Conservation (phyloP, 768 basidiomycete species). For the Suillus plorans region DNA sequence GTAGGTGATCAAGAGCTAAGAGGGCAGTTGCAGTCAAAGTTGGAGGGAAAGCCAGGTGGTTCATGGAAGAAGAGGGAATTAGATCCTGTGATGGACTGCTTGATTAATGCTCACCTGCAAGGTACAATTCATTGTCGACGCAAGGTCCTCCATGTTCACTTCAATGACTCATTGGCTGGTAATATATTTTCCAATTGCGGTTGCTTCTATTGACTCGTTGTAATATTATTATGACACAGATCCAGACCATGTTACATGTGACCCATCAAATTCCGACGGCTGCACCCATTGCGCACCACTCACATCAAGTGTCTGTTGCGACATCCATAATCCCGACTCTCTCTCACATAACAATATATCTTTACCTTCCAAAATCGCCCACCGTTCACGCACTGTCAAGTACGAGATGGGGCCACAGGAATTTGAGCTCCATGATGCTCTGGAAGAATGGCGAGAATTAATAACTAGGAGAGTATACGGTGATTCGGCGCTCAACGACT, state of each 20-base stretch:
- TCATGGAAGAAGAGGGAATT: neutral
- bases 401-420: neutral
- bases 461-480: neutral
- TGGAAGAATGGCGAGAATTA: neutral
- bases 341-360: neutral
- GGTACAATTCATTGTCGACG: neutral
- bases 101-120: neutral
- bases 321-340: neutral
- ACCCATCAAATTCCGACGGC: neutral
- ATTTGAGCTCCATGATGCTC: neutral
- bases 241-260: neutral
- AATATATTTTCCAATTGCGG: neutral
- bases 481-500: neutral
- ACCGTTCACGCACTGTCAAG: neutral
- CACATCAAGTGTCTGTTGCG: neutral
- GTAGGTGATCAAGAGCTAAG: neutral
- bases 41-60: neutral
- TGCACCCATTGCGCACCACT: neutral
- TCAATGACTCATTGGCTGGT: neutral
- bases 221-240: neutral
- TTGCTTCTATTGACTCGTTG: neutral
- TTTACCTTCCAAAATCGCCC: neutral
- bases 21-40: neutral
- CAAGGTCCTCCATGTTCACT: neutral
- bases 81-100: neutral